Conservation (phyloP, 1,139 yeast species). For the Blastobotrys petasosporus region DNA sequence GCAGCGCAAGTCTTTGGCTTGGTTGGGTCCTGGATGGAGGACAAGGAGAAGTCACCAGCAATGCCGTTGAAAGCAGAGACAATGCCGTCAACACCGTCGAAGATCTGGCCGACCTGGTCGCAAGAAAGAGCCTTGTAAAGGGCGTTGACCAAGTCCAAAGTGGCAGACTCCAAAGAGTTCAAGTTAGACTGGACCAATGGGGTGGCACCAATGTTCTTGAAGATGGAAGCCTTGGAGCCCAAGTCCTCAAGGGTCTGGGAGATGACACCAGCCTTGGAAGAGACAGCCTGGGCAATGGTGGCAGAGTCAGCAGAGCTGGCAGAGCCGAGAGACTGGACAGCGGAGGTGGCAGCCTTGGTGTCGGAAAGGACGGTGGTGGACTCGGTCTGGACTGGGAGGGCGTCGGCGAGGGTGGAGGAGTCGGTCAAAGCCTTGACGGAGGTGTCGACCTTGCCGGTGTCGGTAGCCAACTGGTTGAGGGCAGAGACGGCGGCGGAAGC, state of each 20-base stretch:
- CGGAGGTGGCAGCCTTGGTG: slow-evolving; percentile 8
- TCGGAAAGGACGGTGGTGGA: slow-evolving; percentile 5
- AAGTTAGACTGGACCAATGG: slow-evolving; percentile 6
- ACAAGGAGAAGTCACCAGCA: slow-evolving; percentile 1
- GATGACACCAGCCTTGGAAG: background rate
- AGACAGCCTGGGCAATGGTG: slow-evolving; percentile 2
- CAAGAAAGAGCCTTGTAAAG: slow-evolving; percentile 8
- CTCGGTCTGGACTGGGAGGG: slow-evolving; percentile 9
- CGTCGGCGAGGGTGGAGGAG: slow-evolving; percentile 8
- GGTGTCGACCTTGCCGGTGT: slow-evolving; percentile 7
- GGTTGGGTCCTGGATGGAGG: slow-evolving; percentile 2
- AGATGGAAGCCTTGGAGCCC: slow-evolving; percentile 4
- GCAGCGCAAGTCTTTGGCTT: slow-evolving; percentile 10
- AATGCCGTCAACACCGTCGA: slow-evolving; percentile 5
- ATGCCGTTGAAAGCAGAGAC: slow-evolving; percentile 3
- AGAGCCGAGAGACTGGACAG: slow-evolving; percentile 2
- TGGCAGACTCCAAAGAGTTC: slow-evolving; percentile 6
- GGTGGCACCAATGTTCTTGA: slow-evolving; percentile 6
- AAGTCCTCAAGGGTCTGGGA: slow-evolving; percentile 3
- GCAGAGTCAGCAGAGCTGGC: slow-evolving; percentile 4
- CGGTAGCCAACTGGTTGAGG: background rate
- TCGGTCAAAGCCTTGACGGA: slow-evolving; percentile 5
- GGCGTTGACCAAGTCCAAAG: slow-evolving; percentile 1
- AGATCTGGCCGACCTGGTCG: slow-evolving; percentile 5
- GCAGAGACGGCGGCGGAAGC: slow-evolving; percentile 2